Evolutionary conservation across 139 green algal genomes (phyloP).

Genomic region (Chlamydomonas sphaeroides): DNA sequence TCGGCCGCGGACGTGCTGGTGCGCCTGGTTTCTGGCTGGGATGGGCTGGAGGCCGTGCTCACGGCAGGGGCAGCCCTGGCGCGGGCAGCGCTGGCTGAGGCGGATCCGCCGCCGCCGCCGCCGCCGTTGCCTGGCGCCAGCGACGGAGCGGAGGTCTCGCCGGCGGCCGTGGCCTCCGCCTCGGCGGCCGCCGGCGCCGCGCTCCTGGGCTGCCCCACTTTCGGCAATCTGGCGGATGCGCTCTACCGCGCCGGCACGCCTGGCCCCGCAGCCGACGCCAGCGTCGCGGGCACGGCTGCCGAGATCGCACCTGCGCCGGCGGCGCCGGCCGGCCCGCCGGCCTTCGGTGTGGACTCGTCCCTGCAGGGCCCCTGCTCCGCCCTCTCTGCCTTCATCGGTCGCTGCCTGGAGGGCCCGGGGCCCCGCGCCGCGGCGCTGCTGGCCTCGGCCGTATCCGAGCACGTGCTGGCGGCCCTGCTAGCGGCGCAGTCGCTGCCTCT

Average conservation of each 20-base stretch:
- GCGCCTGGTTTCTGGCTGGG: conserved; percentile 12
- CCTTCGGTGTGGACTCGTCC: too few relatives aligned
- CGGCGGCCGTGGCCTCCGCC: too few relatives aligned
- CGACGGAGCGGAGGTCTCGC: too few relatives aligned
- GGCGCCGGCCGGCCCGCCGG: not conserved
- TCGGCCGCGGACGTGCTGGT: too few relatives aligned
- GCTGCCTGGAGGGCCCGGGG: too few relatives aligned
- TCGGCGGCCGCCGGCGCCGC: too few relatives aligned
- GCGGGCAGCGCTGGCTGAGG: too few relatives aligned
- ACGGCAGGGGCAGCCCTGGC: conserved; percentile 12
- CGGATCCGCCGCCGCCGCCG: too few relatives aligned
- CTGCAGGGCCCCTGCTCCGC: conserved; percentile 1
- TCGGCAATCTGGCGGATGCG: not conserved
- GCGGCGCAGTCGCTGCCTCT: conserved; percentile 7
- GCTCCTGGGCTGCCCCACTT: not conserved
- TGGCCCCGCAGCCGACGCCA: not conserved
- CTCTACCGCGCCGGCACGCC: not conserved
- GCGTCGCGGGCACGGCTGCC: not conserved
- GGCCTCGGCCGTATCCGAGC: not conserved
- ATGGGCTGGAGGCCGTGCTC: conserved; percentile 18
- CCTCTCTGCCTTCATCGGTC: not conserved
- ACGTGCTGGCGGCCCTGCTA: conserved; percentile 14
- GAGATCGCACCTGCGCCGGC: not conserved
- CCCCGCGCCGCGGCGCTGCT: not conserved
- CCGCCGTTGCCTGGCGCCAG: too few relatives aligned